These are phyloP conservation scores for Leptodermis oblonga DNA, from an alignment of 257 asterid species.

Conservation along the genomic window DNA sequence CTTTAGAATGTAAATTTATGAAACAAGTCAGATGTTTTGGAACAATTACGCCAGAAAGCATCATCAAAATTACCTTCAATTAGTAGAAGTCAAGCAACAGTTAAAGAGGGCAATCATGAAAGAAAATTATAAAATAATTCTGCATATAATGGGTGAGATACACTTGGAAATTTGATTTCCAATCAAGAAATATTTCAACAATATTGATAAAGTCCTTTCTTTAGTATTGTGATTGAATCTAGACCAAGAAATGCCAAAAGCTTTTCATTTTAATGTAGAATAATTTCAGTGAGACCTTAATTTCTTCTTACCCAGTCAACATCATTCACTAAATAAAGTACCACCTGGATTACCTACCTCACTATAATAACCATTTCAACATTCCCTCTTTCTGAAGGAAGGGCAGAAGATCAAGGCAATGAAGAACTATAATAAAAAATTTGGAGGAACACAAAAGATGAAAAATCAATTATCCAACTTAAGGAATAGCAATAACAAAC, in stretches of 20 bases:
- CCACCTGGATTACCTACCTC: background rate
- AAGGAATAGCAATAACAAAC: background rate
- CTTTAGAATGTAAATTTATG: background rate
- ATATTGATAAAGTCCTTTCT: background rate
- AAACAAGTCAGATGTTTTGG: constrained; percentile 2
- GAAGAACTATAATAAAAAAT: background rate
- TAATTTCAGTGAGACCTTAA: background rate
- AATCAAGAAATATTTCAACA: background rate
- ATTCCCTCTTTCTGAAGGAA: background rate
- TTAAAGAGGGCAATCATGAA: background rate
- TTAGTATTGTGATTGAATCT: background rate
- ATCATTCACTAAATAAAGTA: background rate
- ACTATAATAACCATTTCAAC: background rate
- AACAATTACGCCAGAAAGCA: background rate
- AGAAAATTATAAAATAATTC: background rate
- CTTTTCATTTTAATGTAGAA: background rate
- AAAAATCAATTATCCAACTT: background rate
- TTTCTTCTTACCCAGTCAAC: background rate
- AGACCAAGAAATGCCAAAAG: background rate
- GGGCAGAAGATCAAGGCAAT: background rate
- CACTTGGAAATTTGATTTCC: background rate
- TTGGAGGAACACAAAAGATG: background rate
- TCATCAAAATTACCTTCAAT: background rate
- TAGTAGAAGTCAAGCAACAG: background rate
- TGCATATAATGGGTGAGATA: background rate